phyloP scores from a whole-genome alignment of 148 eudicot species.

The Vaccinium macrocarpon region DNA sequence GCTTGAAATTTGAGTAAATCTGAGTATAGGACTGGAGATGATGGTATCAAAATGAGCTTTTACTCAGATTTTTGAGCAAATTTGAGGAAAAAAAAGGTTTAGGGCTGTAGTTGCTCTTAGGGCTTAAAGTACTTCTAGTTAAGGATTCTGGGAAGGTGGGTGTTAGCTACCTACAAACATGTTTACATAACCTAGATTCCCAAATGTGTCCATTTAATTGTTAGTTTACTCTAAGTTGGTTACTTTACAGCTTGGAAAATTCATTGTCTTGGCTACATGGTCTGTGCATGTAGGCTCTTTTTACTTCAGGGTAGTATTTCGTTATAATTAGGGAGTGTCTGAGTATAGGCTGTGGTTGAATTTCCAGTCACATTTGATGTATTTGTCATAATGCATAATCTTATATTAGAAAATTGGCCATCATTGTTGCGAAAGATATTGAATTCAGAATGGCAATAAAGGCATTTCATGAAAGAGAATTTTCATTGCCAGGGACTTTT shows the following conservation, averaged over 20 bases:
- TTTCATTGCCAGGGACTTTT: neutral
- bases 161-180: neutral
- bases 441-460: neutral
- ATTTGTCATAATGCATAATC: neutral
- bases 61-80: too few relatives aligned
- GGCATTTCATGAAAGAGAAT: neutral
- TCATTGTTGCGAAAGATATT: neutral
- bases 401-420: neutral
- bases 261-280: neutral
- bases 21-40: too few relatives aligned
- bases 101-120: too few relatives aligned
- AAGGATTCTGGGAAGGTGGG: neutral
- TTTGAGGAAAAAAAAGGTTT: too few relatives aligned
- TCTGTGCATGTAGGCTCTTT: neutral
- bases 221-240: neutral
- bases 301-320: neutral
- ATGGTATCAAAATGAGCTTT: too few relatives aligned
- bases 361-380: neutral
- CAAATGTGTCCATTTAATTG: neutral
- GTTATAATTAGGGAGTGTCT: too few relatives aligned
- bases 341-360: too few relatives aligned
- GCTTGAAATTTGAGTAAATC: too few relatives aligned
- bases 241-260: neutral
- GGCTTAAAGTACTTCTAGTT: neutral
- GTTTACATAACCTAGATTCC: neutral